These are phyloP conservation scores for Globisporangium cederbergense DNA, from an alignment of 352 stramenopile genomes.

Conservation along the genomic window DNA sequence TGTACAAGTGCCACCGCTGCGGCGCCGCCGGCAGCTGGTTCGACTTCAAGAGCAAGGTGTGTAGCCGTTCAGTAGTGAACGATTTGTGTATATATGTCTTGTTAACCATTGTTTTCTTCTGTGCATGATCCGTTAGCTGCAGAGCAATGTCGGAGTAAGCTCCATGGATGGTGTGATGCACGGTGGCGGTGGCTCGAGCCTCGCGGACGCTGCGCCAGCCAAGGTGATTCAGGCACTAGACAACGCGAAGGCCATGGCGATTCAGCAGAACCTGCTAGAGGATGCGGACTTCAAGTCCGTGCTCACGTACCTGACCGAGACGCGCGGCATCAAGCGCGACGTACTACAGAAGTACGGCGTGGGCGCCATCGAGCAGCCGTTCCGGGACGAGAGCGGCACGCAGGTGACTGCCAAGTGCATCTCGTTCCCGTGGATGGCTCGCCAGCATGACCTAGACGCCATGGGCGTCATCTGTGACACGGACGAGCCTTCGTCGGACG, in stretches of 20 bases:
- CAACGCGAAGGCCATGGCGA: conserved; percentile 81
- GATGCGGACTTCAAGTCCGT: conserved; percentile 58
- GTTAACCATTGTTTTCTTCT: not conserved
- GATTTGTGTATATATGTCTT: not conserved
- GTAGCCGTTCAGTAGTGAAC: not conserved
- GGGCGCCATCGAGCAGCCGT: conserved; percentile 85
- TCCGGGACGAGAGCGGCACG: conserved; percentile 58
- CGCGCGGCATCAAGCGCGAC: conserved; percentile 59
- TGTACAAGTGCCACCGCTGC: conserved; percentile 91
- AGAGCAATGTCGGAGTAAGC: conserved; percentile 47
- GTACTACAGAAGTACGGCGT: conserved; percentile 88
- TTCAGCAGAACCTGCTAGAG: conserved; percentile 79
- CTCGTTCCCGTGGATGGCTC: conserved; percentile 96
- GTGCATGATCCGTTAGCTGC: conserved; percentile 25
- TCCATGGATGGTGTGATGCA: conserved; percentile 39
- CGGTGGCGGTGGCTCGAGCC: conserved; percentile 13
- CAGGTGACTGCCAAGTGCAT: conserved; percentile 79
- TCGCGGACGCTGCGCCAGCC: conserved; percentile 24
- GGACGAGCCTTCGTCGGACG: conserved; percentile 24
- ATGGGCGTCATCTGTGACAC: conserved; percentile 77
- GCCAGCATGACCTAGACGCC: conserved; percentile 65
- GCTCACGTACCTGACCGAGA: conserved; percentile 69
- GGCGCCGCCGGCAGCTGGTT: conserved; percentile 85
- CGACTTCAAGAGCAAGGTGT: conserved; percentile 82
- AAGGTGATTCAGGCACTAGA: conserved; percentile 80